phyloP scores from a whole-genome alignment of 192 early-diverging fungal species.

The Rhizophagus sp. region DNA sequence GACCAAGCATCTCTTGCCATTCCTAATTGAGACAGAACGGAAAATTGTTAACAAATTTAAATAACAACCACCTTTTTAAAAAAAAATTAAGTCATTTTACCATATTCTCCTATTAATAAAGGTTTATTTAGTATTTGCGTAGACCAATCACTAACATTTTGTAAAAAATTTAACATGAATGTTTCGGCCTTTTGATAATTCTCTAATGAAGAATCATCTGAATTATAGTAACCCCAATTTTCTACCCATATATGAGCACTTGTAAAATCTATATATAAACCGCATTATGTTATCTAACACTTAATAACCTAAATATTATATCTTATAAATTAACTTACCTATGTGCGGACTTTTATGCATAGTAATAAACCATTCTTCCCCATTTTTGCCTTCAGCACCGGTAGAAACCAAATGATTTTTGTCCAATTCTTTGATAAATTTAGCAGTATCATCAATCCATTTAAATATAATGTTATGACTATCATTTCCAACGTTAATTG shows the following conservation, averaged over 20 bases:
- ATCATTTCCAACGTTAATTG: constrained; percentile 21
- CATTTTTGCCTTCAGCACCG: constrained; percentile 66
- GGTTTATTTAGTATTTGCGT: constrained; percentile 47
- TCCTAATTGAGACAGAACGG: background rate
- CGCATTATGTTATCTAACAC: background rate
- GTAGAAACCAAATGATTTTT: constrained; percentile 59
- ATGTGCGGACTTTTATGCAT: constrained; percentile 50
- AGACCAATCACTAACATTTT: constrained; percentile 51
- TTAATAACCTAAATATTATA: background rate
- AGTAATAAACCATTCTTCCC: constrained; percentile 47
- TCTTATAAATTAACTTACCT: constrained; percentile 55
- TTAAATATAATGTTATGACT: constrained; percentile 30
- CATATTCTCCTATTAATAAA: constrained; percentile 58
- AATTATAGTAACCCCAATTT: constrained; percentile 62
- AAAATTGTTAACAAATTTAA: background rate
- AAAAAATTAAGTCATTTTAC: constrained; percentile 31
- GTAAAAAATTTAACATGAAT: constrained; percentile 45
- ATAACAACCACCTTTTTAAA: background rate
- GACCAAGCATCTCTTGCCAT: constrained; percentile 49
- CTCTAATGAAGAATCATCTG: constrained; percentile 40
- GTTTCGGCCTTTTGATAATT: constrained; percentile 42
- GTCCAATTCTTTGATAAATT: constrained; percentile 50
- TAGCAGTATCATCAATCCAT: constrained; percentile 57
- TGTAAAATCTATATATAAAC: constrained; percentile 8
- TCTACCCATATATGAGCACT: constrained; percentile 41